phyloP scores from a whole-genome alignment of 495 filamentous ascomycete species.

The Xylaria curta region DNA sequence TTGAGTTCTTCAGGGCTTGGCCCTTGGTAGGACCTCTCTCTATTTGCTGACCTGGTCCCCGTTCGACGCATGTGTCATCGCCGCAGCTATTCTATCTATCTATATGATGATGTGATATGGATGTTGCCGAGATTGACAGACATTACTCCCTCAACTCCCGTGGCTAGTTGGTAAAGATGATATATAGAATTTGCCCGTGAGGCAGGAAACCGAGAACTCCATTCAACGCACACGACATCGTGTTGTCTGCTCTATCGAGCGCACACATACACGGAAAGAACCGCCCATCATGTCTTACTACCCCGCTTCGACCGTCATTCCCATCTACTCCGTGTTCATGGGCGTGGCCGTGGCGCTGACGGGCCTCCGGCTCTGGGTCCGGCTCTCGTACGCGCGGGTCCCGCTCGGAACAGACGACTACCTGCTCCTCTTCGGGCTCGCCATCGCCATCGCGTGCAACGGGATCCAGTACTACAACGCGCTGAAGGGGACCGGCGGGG shows the following conservation, averaged over 20 bases:
- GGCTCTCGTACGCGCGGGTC: slow-evolving; percentile 16
- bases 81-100: not conserved
- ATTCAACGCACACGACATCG: not conserved
- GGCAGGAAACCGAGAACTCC: not conserved
- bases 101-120: not conserved
- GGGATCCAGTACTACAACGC: slow-evolving; percentile 24
- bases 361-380: slow-evolving; percentile 14
- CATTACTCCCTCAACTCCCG: not conserved
- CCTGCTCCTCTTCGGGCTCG: slow-evolving; percentile 19
- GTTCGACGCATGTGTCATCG: not conserved
- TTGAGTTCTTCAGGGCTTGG: not conserved
- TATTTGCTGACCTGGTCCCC: slow-evolving; percentile 1
- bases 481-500: slow-evolving; percentile 21
- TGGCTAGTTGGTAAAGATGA: not conserved
- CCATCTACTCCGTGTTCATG: slow-evolving; percentile 24
- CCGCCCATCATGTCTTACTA: slow-evolving; percentile 17
- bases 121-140: not conserved
- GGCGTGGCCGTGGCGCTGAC: slow-evolving; percentile 15
- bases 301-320: slow-evolving; percentile 15
- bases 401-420: slow-evolving; percentile 13
- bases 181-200: slow-evolving; percentile 1
- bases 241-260: not conserved
- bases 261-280: not conserved
- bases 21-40: not conserved
- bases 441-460: slow-evolving; percentile 9